Conservation (phyloP, 495 filamentous ascomycete species). For the Aspergillus biplanus region DNA sequence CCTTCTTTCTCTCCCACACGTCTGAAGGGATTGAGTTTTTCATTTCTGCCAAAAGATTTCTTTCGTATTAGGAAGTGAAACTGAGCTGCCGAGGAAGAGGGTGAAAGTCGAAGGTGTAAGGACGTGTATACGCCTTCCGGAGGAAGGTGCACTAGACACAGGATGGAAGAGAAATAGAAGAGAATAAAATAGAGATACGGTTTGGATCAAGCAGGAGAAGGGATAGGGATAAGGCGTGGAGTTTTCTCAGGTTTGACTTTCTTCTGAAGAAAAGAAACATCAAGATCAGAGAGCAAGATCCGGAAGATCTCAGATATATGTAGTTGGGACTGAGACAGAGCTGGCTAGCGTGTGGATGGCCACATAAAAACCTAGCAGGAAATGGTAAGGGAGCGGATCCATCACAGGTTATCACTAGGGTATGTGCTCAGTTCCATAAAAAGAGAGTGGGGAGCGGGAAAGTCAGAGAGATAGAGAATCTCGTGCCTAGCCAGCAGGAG, state of each 20-base stretch:
- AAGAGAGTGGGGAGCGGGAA: slow-evolving; percentile 13
- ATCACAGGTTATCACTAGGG: not conserved
- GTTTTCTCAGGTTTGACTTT: not conserved
- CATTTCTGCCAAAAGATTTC: slow-evolving; percentile 28
- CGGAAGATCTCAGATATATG: slow-evolving; percentile 24
- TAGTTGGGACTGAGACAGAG: slow-evolving; percentile 8
- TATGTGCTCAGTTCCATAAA: slow-evolving; percentile 8
- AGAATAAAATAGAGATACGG: too few relatives aligned
- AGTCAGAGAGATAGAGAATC: slow-evolving; percentile 9
- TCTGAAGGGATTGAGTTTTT: slow-evolving; percentile 53
- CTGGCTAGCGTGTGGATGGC: slow-evolving; percentile 8
- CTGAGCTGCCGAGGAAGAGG: not conserved
- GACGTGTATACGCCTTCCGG: too few relatives aligned
- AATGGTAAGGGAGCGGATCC: not conserved
- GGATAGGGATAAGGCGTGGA: slow-evolving; percentile 6
- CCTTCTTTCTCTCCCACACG: slow-evolving; percentile 55
- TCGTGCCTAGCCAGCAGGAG: slow-evolving; percentile 20
- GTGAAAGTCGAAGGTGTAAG: not conserved
- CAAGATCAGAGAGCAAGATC: slow-evolving; percentile 13
- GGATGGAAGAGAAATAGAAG: too few relatives aligned
- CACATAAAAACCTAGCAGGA: not conserved
- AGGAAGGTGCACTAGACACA: too few relatives aligned
- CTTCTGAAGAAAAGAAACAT: slow-evolving; percentile 10
- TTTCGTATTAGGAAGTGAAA: not conserved
- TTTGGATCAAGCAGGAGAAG: slow-evolving; percentile 8